Conservation (phyloP, 768 basidiomycete species). For the Lepiota venenata region DNA sequence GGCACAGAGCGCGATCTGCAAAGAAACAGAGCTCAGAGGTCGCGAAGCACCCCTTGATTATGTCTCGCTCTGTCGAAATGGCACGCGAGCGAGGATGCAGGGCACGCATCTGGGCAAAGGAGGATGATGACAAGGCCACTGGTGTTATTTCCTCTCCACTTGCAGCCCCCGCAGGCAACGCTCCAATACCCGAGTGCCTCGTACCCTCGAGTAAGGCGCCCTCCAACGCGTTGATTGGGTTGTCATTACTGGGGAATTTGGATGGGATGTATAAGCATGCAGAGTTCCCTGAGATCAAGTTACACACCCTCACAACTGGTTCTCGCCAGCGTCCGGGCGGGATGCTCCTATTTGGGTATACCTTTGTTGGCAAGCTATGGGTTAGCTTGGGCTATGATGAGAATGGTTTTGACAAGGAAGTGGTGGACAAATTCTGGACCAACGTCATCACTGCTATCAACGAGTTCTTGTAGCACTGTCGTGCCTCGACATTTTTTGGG, state of each 20-base stretch:
- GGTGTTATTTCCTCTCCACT: slow-evolving; percentile 32
- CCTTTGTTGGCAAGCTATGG: slow-evolving; percentile 73
- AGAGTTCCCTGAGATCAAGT: slow-evolving; percentile 49
- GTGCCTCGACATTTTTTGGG: background rate
- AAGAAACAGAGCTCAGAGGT: slow-evolving; percentile 66
- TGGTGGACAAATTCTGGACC: slow-evolving; percentile 65
- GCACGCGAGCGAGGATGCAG: slow-evolving; percentile 57
- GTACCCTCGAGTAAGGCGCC: slow-evolving; percentile 33
- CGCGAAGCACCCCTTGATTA: slow-evolving; percentile 59
- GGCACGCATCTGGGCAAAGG: slow-evolving; percentile 66
- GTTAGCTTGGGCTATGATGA: slow-evolving; percentile 77
- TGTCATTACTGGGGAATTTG: slow-evolving; percentile 83
- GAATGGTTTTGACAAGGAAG: slow-evolving; percentile 65
- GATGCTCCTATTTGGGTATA: slow-evolving; percentile 82
- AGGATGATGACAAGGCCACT: slow-evolving; percentile 66
- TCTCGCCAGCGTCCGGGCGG: slow-evolving; percentile 77
- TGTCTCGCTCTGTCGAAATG: slow-evolving; percentile 63
- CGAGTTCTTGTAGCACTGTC: slow-evolving; percentile 43
- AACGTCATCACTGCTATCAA: slow-evolving; percentile 52
- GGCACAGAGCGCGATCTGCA: slow-evolving; percentile 69
- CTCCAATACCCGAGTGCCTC: slow-evolving; percentile 16
- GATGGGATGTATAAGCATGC: slow-evolving; percentile 78
- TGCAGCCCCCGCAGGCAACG: slow-evolving; percentile 12
- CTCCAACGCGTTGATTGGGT: slow-evolving; percentile 64
- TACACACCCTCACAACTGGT: slow-evolving; percentile 79